Evolutionary conservation across 1,284 basidiomycete genomes (phyloP).

Genomic region (Ustilago lituana): DNA sequence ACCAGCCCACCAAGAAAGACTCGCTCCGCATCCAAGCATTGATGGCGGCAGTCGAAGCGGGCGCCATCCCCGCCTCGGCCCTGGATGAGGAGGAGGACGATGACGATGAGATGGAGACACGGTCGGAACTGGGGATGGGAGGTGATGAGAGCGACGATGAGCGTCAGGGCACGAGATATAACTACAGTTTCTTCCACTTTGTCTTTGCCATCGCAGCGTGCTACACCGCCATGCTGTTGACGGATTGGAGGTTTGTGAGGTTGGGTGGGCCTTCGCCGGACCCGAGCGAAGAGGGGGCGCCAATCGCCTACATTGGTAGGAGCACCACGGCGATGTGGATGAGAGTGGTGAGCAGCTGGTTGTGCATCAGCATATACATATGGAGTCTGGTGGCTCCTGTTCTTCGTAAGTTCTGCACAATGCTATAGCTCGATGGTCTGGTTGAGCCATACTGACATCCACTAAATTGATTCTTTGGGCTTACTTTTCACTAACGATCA

Average conservation of each 20-base stretch:
- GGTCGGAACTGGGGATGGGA: slow-evolving; percentile 72
- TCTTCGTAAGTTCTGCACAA: slow-evolving; percentile 76
- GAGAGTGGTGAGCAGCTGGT: slow-evolving; percentile 87
- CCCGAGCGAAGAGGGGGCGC: slow-evolving; percentile 71
- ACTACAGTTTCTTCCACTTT: slow-evolving; percentile 98
- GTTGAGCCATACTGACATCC: slow-evolving; percentile 10
- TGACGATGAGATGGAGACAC: slow-evolving; percentile 74
- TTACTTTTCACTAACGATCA: not conserved
- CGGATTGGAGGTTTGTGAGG: slow-evolving; percentile 78
- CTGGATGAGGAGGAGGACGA: slow-evolving; percentile 80
- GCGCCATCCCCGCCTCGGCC: slow-evolving; percentile 91
- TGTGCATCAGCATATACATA: slow-evolving; percentile 55
- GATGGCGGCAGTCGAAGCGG: slow-evolving; percentile 93
- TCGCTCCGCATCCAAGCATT: slow-evolving; percentile 92
- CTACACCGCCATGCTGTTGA: slow-evolving; percentile 98
- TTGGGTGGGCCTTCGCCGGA: slow-evolving; percentile 50
- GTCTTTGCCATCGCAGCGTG: slow-evolving; percentile 95
- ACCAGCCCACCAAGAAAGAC: slow-evolving; percentile 86
- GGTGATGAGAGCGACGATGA: slow-evolving; percentile 90
- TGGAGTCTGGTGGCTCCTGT: slow-evolving; percentile 78
- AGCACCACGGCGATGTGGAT: slow-evolving; percentile 99
- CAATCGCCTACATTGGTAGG: slow-evolving; percentile 90
- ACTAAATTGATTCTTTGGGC: not conserved
- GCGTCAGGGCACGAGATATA: slow-evolving; percentile 94
- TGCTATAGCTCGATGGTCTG: too few relatives aligned